Conservation (phyloP, 1,284 basidiomycete genomes). For the Takashimella koratensis region DNA sequence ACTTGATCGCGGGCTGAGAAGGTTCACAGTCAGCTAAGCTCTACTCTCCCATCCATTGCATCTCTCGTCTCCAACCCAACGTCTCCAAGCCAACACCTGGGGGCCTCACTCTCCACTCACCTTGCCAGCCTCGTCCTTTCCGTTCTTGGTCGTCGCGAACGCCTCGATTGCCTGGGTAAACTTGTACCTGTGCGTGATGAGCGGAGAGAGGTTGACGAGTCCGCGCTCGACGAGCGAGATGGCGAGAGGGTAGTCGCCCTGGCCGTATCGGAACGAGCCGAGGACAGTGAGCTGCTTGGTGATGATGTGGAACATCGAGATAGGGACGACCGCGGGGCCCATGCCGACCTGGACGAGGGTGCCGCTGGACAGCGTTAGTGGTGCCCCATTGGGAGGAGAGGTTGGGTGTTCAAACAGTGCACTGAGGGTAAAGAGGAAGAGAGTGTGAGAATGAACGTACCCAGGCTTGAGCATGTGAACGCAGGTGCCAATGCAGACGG, state of each 20-base stretch:
- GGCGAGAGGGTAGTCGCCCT: constrained; percentile 52
- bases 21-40: neutral
- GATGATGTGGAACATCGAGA: constrained; percentile 45
- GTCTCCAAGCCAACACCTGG: too few species aligned
- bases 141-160: constrained; percentile 56
- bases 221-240: constrained; percentile 56
- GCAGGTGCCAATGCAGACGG: constrained; percentile 60
- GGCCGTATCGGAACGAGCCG: constrained; percentile 50
- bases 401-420: too few species aligned
- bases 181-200: constrained; percentile 59
- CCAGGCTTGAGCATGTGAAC: constrained; percentile 58
- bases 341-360: constrained; percentile 49
- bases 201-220: constrained; percentile 54
- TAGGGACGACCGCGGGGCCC: constrained; percentile 37
- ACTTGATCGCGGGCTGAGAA: neutral
- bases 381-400: too few species aligned
- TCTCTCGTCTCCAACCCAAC: too few species aligned
- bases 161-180: constrained; percentile 54
- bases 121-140: constrained; percentile 63
- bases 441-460: too few species aligned
- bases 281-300: constrained; percentile 45
- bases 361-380: too few species aligned
- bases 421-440: too few species aligned
- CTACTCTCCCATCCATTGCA: too few species aligned
- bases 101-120: neutral